Evolutionary conservation across 2,329 filamentous ascomycete genomes (phyloP).

Genomic region (Cladosporium halotolerans): DNA sequence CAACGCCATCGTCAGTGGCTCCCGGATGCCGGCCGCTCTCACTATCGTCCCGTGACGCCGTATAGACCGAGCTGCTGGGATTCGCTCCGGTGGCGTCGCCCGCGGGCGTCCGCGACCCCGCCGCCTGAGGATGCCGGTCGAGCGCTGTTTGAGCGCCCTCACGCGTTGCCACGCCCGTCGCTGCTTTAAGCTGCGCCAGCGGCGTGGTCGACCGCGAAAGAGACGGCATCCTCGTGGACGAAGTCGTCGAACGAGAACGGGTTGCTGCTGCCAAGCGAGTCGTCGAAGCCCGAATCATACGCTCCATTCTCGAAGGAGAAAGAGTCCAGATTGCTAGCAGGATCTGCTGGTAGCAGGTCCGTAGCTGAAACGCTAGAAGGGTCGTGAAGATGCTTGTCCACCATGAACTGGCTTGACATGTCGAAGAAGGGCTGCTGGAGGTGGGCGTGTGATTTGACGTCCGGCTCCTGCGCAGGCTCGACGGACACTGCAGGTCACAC

Average conservation of each 20-base stretch:
- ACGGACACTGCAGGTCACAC: slow-evolving; percentile 99
- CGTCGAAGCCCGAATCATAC: slow-evolving; percentile 28
- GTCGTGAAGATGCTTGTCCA: slow-evolving; percentile 27
- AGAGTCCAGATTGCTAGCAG: slow-evolving; percentile 30
- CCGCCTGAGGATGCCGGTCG: slow-evolving; percentile 17
- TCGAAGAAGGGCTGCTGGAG: slow-evolving; percentile 17
- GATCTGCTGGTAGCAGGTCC: slow-evolving; percentile 28
- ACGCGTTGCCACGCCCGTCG: slow-evolving; percentile 41
- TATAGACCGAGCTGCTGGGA: slow-evolving; percentile 6
- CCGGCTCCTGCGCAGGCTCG: slow-evolving; percentile 39
- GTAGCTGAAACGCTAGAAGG: slow-evolving; percentile 27
- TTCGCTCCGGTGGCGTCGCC: slow-evolving; percentile 3
- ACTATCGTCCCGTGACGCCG: slow-evolving; percentile 5
- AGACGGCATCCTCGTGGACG: slow-evolving; percentile 38
- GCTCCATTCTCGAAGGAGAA: slow-evolving; percentile 32
- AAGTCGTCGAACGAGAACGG: slow-evolving; percentile 31
- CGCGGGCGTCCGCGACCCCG: background rate
- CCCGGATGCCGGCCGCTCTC: slow-evolving; percentile 3
- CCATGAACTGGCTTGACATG: slow-evolving; percentile 15
- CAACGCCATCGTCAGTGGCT: slow-evolving; percentile 3
- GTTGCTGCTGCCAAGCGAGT: slow-evolving; percentile 24
- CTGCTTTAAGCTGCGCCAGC: slow-evolving; percentile 41
- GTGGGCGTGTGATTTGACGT: slow-evolving; percentile 13
- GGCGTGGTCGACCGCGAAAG: slow-evolving; percentile 36
- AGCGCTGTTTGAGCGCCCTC: slow-evolving; percentile 29